These are phyloP conservation scores for Artemisia tridentata DNA, from an alignment of 129 eudicot genomes.

Conservation along the genomic window DNA sequence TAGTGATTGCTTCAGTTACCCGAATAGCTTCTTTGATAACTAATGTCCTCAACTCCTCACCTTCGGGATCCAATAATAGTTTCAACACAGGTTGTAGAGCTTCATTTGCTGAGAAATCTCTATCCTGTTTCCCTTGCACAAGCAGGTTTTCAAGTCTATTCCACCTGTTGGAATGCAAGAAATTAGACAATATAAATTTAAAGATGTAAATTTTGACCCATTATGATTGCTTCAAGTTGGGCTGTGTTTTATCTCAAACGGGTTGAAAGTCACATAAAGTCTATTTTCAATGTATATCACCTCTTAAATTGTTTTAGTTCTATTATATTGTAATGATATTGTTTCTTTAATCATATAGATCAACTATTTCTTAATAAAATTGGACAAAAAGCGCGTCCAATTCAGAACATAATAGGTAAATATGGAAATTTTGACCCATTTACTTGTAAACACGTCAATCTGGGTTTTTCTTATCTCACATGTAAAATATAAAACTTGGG, in stretches of 20 bases:
- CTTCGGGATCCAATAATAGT: constrained; percentile 77
- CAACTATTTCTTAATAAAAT: too few species aligned
- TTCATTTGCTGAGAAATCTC: constrained; percentile 88
- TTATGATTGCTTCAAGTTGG: neutral
- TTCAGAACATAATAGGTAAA: too few species aligned
- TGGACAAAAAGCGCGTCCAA: too few species aligned
- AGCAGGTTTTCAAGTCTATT: constrained; percentile 94
- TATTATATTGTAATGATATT: neutral
- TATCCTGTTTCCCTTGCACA: constrained; percentile 76
- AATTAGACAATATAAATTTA: neutral
- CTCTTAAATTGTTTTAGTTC: constrained; percentile 3
- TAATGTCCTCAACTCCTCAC: constrained; percentile 74
- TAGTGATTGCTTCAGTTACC: constrained; percentile 66
- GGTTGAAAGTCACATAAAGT: neutral
- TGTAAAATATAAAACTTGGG: too few species aligned
- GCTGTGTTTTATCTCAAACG: constrained; percentile 6
- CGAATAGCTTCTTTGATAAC: constrained; percentile 86
- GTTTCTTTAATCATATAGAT: neutral
- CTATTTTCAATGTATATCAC: neutral
- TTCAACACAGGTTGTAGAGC: constrained; percentile 94
- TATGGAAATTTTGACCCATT: too few species aligned
- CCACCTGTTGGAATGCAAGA: constrained; percentile 63
- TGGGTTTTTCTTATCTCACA: too few species aligned
- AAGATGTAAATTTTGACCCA: neutral
- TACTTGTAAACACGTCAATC: too few species aligned